Percentiles rank a stretch among this genome's conserved stretches.
Evolutionary conservation across 2,329 filamentous ascomycete species (phyloP).

Genomic region (Gaeumannomyces tritici): DNA sequence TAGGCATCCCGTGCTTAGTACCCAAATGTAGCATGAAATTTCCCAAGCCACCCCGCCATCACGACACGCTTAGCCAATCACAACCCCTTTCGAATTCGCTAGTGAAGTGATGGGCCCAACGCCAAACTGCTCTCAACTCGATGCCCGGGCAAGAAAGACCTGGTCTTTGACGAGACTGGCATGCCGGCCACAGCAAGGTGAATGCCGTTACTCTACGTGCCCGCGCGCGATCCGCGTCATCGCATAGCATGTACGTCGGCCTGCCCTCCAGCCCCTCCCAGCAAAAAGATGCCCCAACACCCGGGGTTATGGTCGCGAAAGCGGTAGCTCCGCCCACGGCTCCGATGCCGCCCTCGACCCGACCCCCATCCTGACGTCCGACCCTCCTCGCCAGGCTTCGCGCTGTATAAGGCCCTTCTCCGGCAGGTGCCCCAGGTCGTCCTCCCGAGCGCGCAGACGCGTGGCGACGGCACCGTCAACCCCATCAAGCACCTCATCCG

Average conservation of each 20-base stretch:
- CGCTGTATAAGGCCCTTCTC: conserved; percentile 64
- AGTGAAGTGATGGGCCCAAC: too few species aligned
- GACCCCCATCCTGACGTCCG: background rate
- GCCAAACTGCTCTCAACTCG: too few species aligned
- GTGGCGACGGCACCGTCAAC: conserved; percentile 20
- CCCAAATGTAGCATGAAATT: too few species aligned
- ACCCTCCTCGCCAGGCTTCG: conserved; percentile 44
- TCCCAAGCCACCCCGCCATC: too few species aligned
- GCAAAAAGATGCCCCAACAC: background rate
- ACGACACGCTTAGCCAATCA: too few species aligned
- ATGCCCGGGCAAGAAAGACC: background rate
- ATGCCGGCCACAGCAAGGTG: conserved; percentile 12
- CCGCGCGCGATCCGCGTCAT: conserved; percentile 41
- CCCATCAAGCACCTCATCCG: conserved; percentile 49
- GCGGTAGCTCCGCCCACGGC: background rate
- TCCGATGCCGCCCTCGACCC: too few species aligned
- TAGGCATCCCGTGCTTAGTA: too few species aligned
- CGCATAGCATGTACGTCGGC: conserved; percentile 34
- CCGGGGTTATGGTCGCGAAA: background rate
- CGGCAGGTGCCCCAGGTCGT: conserved; percentile 43
- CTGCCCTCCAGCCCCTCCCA: background rate
- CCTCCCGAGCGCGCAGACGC: conserved; percentile 36
- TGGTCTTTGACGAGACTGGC: background rate
- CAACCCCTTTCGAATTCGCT: too few species aligned
- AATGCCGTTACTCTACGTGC: conserved; percentile 31